Base-by-base conservation (phyloP, 306 rosid genomes). In the Vigna reflexopilosa region DNA sequence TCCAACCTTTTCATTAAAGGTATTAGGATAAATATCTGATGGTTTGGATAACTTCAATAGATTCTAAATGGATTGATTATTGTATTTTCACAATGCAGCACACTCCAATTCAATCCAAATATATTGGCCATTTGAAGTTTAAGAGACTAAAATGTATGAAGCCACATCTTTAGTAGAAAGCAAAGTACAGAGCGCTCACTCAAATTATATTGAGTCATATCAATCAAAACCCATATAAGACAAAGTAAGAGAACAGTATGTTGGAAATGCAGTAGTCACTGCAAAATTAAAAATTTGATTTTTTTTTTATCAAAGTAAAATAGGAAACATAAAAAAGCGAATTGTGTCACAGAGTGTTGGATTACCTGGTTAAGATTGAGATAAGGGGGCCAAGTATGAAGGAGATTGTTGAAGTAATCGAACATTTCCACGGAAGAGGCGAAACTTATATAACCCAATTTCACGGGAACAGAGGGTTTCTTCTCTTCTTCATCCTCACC, bases 331-430 rank as follows among this genome's bases (percentile, higher is more conserved):
- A 16, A 63, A 16, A 2, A 44, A 12, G 14, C 9, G 20, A 30
- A 5, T 34, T 20, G 4, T 4, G 9, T 56, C 3, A 30, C 1
- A n/a, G 38, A 11, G 7, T 11, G 32, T 8, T 2, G 8, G 2
- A 75, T 63, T 83, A 94, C 97, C 98, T 87, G 83, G 82, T 94
- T 94, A 56, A 90, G 54, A 66, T 88, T 77, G 77, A 94, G 54
- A 81, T 84, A 59, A 7, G 88, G 85, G 17, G 96, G 88, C 98
- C 97, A 94, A 58, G 75, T 26, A 75, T 91, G 96, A 40, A 91
- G 91, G 48, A 91, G 66, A 77, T 75, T 85, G 85, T 73, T 83
- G 81, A 91, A 91, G 72, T 89, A 91, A 64, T 86, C 85, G 74
- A 86, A 91, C 84, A 91, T 89, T 69, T 88, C 90, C 2, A 88